Conservation (phyloP, 345 rosid genomes). For the Microcos paniculata region DNA sequence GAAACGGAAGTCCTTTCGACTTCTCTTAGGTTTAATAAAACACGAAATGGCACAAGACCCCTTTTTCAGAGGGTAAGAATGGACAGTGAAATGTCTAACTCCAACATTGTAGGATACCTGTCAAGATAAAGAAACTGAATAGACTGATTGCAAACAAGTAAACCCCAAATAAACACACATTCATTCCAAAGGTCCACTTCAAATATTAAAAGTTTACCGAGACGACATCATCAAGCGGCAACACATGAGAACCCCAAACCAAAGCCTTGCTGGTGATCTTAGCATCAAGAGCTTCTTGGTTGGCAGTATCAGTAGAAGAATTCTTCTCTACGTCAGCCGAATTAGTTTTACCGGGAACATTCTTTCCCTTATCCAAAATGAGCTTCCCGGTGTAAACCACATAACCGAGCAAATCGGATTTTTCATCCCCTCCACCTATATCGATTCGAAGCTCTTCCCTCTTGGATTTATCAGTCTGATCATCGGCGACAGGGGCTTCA, state of each 20-base stretch:
- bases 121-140: constrained; percentile 12
- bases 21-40: constrained; percentile 76
- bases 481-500: constrained; percentile 24
- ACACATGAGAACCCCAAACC: constrained; percentile 76
- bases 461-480: constrained; percentile 46
- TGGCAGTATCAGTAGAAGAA: constrained; percentile 39
- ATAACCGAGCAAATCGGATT: constrained; percentile 79
- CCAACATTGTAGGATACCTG: constrained; percentile 87
- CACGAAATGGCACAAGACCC: constrained; percentile 69
- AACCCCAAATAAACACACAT: constrained; percentile 15
- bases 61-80: constrained; percentile 70
- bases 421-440: constrained; percentile 83
- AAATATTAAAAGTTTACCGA: constrained; percentile 49
- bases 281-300: constrained; percentile 57
- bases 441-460: constrained; percentile 68
- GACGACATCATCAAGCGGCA: constrained; percentile 71
- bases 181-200: background rate
- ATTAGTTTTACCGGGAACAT: constrained; percentile 30
- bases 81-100: constrained; percentile 85
- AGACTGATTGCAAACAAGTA: constrained; percentile 2
- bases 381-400: constrained; percentile 77
- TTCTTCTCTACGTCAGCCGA: constrained; percentile 37
- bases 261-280: constrained; percentile 85
- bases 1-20: constrained; percentile 78
- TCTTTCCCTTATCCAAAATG: constrained; percentile 57